These are phyloP conservation scores for Macrotyloma uniflorum DNA, from an alignment of 306 rosid species.

Conservation along the genomic window DNA sequence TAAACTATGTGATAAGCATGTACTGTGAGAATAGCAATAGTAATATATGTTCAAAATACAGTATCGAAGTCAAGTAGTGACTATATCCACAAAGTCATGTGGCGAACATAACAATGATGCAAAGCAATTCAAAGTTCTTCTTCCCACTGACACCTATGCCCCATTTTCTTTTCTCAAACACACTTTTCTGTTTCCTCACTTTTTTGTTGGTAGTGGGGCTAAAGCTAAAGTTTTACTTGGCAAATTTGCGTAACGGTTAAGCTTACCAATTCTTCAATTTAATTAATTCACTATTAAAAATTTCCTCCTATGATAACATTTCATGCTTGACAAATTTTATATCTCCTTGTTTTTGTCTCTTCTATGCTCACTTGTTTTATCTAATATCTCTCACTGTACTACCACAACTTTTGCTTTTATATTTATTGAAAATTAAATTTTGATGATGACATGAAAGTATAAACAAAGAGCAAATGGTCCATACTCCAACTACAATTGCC, in stretches of 20 bases:
- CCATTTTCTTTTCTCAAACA: neutral
- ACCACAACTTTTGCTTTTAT: conserved; percentile 31
- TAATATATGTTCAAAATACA: neutral
- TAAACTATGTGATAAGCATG: neutral
- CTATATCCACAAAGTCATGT: conserved; percentile 1
- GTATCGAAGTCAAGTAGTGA: neutral
- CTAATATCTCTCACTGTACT: conserved; percentile 5
- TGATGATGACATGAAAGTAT: conserved; percentile 23
- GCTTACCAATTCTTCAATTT: neutral
- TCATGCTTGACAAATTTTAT: conserved; percentile 29
- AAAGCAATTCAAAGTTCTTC: neutral
- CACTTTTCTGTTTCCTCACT: neutral
- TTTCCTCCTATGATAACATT: neutral
- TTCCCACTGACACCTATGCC: neutral
- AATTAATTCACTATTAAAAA: conserved; percentile 22
- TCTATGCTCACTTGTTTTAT: neutral
- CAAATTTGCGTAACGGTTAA: conserved; percentile 10
- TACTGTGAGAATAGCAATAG: neutral
- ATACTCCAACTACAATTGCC: neutral
- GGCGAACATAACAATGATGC: neutral
- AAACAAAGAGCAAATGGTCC: conserved; percentile 23
- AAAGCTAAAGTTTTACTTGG: neutral
- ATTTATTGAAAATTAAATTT: conserved; percentile 19
- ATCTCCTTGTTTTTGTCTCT: neutral
- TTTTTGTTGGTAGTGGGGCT: conserved; percentile 16